Evolutionary conservation across 495 filamentous ascomycete genomes (phyloP), one percentile per base, ranked within the genome.

Genomic region (Filosporella fistucella): DNA sequence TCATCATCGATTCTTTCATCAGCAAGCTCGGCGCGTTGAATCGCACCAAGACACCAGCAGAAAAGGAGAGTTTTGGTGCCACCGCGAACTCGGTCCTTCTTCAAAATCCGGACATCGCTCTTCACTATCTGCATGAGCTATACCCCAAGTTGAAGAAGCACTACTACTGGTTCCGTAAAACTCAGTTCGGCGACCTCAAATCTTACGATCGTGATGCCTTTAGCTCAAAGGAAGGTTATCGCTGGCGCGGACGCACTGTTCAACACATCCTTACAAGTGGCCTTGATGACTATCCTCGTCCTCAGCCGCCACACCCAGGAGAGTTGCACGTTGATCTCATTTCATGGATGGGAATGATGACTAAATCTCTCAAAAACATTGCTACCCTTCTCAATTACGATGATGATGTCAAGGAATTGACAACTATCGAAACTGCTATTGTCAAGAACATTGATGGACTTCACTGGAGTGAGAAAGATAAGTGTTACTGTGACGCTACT

Each of bases 291-390:
- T 97, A 97, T 63, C 93, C 93, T 36, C 82, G 93, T 32, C 74
- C 94, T 18, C 90, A 95, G 58, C 93, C 93, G 7, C 93, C 93
- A n/a, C 93, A 98, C 65, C 93, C 93, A 2, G 94, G 91, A 59
- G 93, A 98, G 77, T 77, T 98, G 51, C 91, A 98, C 63, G 84
- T 91, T 30, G 93, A 98, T 68, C 74, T 96, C 22, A 85, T 97
- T 55, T 90, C 86, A 37, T 98, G 93, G 93, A 85, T 98, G 74
- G 94, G 91, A 29, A 81, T 95, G 76, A 94, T 95, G 88, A 85
- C 88, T 24, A 77, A 84, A 42, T 80, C 82, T 21, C 74, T 98
- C 39, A 76, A 79, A 47, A 84, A 86, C 54, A 85, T 96, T 58
- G 91, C 89, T 3, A 67, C 75, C 11, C 75, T 74, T 8, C 73